Conservation (phyloP, 2,329 filamentous ascomycete genomes). For the Arthrinium phaeospermum region DNA sequence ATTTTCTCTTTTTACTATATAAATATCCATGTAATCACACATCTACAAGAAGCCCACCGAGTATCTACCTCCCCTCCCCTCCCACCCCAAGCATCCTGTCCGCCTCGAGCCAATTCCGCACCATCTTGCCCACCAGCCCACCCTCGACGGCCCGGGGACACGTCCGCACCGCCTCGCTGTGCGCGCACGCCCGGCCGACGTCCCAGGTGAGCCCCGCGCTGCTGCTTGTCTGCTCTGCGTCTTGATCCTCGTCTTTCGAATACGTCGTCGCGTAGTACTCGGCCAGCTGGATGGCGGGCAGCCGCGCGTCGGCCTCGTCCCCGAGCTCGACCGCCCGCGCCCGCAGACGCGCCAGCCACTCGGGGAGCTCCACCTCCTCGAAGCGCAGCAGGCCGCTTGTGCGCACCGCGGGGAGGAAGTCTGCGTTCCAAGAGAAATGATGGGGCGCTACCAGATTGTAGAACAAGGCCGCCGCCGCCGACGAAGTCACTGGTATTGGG, state of each 20-base stretch:
- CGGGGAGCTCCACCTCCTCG: slow-evolving; percentile 37
- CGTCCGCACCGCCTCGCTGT: slow-evolving; percentile 31
- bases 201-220: slow-evolving; percentile 26
- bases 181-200: slow-evolving; percentile 28
- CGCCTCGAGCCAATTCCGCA: slow-evolving; percentile 31
- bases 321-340: slow-evolving; percentile 31
- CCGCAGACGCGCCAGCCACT: slow-evolving; percentile 41
- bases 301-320: slow-evolving; percentile 30
- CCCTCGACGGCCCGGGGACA: slow-evolving; percentile 33
- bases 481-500: slow-evolving; percentile 3
- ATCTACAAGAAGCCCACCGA: too few relatives aligned
- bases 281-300: slow-evolving; percentile 34
- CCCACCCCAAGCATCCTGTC: neutral
- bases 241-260: neutral
- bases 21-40: too few relatives aligned
- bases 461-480: slow-evolving; percentile 24
- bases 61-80: too few relatives aligned
- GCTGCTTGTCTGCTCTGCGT: rapidly evolving
- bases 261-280: slow-evolving; percentile 35
- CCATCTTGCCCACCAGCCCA: slow-evolving; percentile 35
- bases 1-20: too few relatives aligned
- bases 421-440: slow-evolving; percentile 42
- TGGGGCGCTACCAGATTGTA: slow-evolving; percentile 36
- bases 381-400: slow-evolving; percentile 40
- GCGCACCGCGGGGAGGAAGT: slow-evolving; percentile 37